A percentile compares a stretch with the other conserved stretches of the same genome.
Evolutionary conservation across 2,329 filamentous ascomycete species (phyloP).

Genomic region (Fusarium denticulatum): DNA sequence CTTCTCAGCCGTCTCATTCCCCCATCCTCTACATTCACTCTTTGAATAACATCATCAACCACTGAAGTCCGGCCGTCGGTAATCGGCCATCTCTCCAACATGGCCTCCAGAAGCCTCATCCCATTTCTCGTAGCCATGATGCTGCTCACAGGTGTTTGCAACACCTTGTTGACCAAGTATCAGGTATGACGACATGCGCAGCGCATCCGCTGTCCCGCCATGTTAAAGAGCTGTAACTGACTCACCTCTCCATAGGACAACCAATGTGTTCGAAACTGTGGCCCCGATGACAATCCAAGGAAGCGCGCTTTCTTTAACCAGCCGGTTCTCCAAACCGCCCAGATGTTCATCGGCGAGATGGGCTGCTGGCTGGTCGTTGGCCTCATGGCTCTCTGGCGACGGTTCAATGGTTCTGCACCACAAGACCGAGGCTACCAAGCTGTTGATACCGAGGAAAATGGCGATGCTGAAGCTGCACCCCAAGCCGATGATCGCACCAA

Average conservation of each 20-base stretch:
- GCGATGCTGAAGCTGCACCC: constrained; percentile 57
- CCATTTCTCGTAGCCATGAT: constrained; percentile 95
- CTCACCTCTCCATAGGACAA: constrained; percentile 72
- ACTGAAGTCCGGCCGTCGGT: background rate
- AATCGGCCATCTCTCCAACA: constrained; percentile 49
- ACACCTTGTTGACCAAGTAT: constrained; percentile 96
- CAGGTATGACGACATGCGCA: constrained; percentile 67
- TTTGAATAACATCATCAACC: constrained; percentile 15
- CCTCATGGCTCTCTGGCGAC: constrained; percentile 71
- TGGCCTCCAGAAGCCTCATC: constrained; percentile 78
- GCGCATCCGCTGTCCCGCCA: background rate
- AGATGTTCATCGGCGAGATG: constrained; percentile 98
- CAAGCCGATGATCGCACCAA: constrained; percentile 44
- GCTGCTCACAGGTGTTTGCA: constrained; percentile 94
- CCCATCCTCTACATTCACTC: background rate
- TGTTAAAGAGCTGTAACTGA: background rate
- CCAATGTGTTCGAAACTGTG: constrained; percentile 94
- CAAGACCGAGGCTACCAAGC: constrained; percentile 71
- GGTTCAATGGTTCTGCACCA: constrained; percentile 58
- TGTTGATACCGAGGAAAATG: constrained; percentile 61
- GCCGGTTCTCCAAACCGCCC: constrained; percentile 93
- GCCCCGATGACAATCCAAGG: constrained; percentile 68
- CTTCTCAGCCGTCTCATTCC: constrained; percentile 3
- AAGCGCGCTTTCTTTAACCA: constrained; percentile 85
- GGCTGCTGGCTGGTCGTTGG: constrained; percentile 94